A percentile compares a stretch with the other conserved stretches of the same genome.
phyloP scores from a whole-genome alignment of 1,139 yeast species.

The Kazachstania sp. region DNA sequence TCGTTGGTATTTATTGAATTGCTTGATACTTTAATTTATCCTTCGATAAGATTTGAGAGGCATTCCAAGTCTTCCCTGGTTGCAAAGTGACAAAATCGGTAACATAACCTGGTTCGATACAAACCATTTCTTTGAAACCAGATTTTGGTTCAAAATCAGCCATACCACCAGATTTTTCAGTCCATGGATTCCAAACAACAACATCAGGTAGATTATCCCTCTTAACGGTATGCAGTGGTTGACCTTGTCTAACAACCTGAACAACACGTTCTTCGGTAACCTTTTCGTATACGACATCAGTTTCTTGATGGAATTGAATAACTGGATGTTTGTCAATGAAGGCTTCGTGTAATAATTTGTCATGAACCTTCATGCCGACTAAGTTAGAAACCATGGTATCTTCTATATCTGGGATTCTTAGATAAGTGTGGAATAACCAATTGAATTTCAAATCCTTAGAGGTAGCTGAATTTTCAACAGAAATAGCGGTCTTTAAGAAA shows the following conservation, averaged over 20 bases:
- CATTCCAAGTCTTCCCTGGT: conserved; percentile 68
- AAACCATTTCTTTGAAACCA: conserved; percentile 81
- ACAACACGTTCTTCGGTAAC: conserved; percentile 48
- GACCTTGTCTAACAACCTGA: conserved; percentile 61
- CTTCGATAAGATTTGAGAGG: conserved; percentile 46
- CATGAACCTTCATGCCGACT: conserved; percentile 60
- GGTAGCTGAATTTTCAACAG: conserved; percentile 62
- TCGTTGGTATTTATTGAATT: conserved; percentile 14
- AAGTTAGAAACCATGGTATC: conserved; percentile 71
- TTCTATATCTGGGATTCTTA: conserved; percentile 64
- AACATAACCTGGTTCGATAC: conserved; percentile 91
- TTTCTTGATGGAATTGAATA: conserved; percentile 65
- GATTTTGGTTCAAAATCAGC: conserved; percentile 78
- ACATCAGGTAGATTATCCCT: conserved; percentile 71
- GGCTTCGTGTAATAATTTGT: conserved; percentile 56
- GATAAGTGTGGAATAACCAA: conserved; percentile 94
- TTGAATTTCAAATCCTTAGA: conserved; percentile 62
- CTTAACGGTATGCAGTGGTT: conserved; percentile 56
- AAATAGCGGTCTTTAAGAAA: conserved; percentile 57
- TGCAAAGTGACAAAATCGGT: conserved; percentile 51
- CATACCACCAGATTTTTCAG: conserved; percentile 68
- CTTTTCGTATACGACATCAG: conserved; percentile 71
- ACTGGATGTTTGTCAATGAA: conserved; percentile 68
- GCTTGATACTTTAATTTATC: conserved; percentile 35
- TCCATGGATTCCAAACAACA: conserved; percentile 99